Evolutionary conservation across 2,329 filamentous ascomycete species (phyloP).

Genomic region (Chalaropsis ovoidea): DNA sequence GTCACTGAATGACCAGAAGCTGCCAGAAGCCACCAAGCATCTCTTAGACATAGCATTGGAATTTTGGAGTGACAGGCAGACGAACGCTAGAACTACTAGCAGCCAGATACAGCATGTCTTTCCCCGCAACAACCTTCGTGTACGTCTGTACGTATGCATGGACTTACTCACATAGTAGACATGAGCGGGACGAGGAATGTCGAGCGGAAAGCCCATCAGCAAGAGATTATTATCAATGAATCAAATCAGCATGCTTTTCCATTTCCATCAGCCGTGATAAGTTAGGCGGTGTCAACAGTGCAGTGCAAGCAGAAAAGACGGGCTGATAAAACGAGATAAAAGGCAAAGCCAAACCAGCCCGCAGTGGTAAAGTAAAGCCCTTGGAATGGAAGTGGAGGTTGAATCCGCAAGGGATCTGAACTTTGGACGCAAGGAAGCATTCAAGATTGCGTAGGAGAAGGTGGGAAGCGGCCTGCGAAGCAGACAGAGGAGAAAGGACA

Average conservation of each 20-base stretch:
- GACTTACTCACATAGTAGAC: background rate
- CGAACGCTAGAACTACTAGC: constrained; percentile 5
- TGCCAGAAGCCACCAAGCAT: background rate
- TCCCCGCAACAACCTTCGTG: background rate
- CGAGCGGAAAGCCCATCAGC: background rate
- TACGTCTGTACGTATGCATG: background rate
- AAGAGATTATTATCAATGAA: background rate
- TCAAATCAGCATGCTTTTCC: constrained; percentile 13
- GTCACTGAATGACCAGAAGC: background rate
- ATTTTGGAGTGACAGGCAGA: constrained; percentile 3
- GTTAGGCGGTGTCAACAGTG: background rate
- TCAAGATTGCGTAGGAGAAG: constrained; percentile 11
- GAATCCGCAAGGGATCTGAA: constrained; percentile 9
- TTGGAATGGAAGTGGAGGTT: constrained; percentile 8
- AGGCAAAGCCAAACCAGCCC: background rate
- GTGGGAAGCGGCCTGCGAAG: background rate
- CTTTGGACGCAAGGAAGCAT: constrained; percentile 1
- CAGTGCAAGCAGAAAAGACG: background rate
- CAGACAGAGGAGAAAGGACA: background rate
- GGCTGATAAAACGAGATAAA: background rate
- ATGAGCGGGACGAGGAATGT: constrained; percentile 5
- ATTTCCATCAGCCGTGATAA: constrained; percentile 9
- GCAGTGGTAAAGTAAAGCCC: background rate
- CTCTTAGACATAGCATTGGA: background rate
- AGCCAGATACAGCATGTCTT: constrained; percentile 1